Evolutionary conservation across 2,329 filamentous ascomycete genomes (phyloP), one percentile per base, ranked within the genome.

Genomic region (Pestalotiopsis sp.): DNA sequence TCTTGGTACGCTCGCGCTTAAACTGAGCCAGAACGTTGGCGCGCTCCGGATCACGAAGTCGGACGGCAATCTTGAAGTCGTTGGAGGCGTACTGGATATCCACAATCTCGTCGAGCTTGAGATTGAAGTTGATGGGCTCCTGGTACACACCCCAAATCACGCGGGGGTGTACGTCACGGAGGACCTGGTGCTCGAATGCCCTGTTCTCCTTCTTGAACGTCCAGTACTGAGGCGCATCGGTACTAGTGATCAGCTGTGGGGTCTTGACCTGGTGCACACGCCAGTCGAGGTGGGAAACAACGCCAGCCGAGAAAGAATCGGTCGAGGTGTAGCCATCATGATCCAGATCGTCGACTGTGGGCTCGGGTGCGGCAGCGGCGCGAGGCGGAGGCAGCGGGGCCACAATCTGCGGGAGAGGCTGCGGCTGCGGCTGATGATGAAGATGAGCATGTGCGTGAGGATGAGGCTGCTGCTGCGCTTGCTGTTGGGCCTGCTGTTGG

Each of bases 221-320:
- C 85, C 85, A 87, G 77, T 88, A 88, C 73, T 89, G 87, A 13
- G 85, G 87, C 4, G 86, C 83, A 13, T 79, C 73, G 2, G 79
- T 76, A 66, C 83, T 84, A 25, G 83, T 86, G 1, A 85, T 84
- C 64, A 83, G 80, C 12, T 79, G 71, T 14, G 79, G 77, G 2
- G 84, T 85, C 77, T 87, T 87, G 72, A 89, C 82, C 71, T 87
- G 84, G 60, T 83, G 78, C 13, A 89, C 74, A 17, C 85, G 83
- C 79, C 84, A 89, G 75, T 89, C 87, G 11, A 81, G 79, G 13
- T 79, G 76, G 27, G 79, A 80, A 7, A 88, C 80, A 12, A 74
- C 72, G 3, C 85, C 85, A 1, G 79, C 79, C 36, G 82, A 85
- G 71, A 81, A 82, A 2, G 86, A 87, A 73, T 89, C 87, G 0